Percentiles rank a stretch among this genome's conserved stretches.
Evolutionary conservation across 2,329 filamentous ascomycete genomes (phyloP).

Genomic region (Aspergillus sp.): DNA sequence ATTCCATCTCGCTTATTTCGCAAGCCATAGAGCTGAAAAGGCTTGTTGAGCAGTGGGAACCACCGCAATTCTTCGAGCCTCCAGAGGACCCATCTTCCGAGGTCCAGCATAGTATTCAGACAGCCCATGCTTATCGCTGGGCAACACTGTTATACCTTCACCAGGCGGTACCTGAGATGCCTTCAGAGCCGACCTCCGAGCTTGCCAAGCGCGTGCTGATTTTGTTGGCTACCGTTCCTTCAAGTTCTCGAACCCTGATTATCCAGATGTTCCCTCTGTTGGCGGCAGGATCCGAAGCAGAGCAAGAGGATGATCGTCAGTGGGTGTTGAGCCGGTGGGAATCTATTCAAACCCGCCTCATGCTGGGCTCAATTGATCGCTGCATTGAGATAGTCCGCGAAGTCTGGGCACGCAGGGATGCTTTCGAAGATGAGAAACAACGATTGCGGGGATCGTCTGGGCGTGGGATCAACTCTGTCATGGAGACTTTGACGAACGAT

Average conservation of each 20-base stretch:
- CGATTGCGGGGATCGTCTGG: slow-evolving; percentile 31
- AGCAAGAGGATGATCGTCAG: slow-evolving; percentile 59
- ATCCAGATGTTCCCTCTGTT: slow-evolving; percentile 71
- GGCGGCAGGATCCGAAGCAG: slow-evolving; percentile 66
- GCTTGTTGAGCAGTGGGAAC: slow-evolving; percentile 62
- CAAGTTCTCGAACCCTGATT: slow-evolving; percentile 64
- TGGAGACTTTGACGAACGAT: slow-evolving; percentile 24
- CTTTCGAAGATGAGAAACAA: slow-evolving; percentile 47
- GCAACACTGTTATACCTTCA: slow-evolving; percentile 68
- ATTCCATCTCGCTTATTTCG: slow-evolving; percentile 62
- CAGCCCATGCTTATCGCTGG: slow-evolving; percentile 67
- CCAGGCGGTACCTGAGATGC: slow-evolving; percentile 68
- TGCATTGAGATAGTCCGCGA: slow-evolving; percentile 66
- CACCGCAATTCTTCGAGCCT: slow-evolving; percentile 59
- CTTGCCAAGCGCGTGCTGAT: slow-evolving; percentile 64
- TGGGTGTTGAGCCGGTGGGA: slow-evolving; percentile 67
- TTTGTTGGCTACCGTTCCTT: slow-evolving; percentile 64
- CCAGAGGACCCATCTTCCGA: slow-evolving; percentile 66
- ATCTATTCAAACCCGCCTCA: slow-evolving; percentile 62
- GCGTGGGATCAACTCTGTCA: slow-evolving; percentile 21
- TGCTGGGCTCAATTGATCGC: slow-evolving; percentile 68
- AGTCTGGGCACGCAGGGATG: slow-evolving; percentile 66
- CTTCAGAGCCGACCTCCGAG: slow-evolving; percentile 58
- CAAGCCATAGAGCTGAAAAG: slow-evolving; percentile 64
- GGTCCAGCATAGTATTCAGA: slow-evolving; percentile 66